These are phyloP conservation scores for barrel medic (Medicago truncatula) DNA, from an alignment of 306 rosid species.

Conservation along the genomic window DNA sequence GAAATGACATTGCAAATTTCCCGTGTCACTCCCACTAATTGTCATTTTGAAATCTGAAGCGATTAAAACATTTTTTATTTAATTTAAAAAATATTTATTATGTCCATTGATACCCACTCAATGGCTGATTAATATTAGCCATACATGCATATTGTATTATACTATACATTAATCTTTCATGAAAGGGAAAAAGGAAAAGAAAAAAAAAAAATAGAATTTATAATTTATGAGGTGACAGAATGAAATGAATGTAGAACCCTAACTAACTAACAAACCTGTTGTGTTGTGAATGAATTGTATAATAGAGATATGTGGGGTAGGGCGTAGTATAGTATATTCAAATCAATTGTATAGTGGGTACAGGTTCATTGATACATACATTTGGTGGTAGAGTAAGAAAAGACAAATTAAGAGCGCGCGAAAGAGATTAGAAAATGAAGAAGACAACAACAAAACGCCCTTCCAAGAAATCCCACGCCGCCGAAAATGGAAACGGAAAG, in stretches of 20 bases:
- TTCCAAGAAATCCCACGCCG: constrained; percentile 13
- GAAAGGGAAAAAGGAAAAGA: neutral
- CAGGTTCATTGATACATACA: neutral
- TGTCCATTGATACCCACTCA: constrained; percentile 2
- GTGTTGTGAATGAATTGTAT: neutral
- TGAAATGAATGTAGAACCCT: constrained; percentile 8
- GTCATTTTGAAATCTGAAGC: neutral
- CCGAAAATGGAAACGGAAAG: constrained; percentile 44
- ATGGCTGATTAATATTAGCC: neutral
- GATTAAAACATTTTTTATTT: neutral
- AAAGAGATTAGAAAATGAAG: neutral
- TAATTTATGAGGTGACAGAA: constrained; percentile 14
- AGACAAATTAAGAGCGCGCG: constrained; percentile 9
- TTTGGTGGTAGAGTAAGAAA: neutral
- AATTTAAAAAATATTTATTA: neutral
- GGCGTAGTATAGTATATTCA: neutral
- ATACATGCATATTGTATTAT: neutral
- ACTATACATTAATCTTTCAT: neutral
- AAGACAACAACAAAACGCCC: constrained; percentile 22
- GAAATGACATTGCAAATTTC: neutral
- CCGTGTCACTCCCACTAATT: neutral
- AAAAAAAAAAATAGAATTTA: neutral
- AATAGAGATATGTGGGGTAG: neutral
- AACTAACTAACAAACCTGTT: neutral
- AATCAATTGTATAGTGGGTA: neutral